phyloP scores from a whole-genome alignment of 2,329 filamentous ascomycete genomes.

The Colletotrichum sp. region DNA sequence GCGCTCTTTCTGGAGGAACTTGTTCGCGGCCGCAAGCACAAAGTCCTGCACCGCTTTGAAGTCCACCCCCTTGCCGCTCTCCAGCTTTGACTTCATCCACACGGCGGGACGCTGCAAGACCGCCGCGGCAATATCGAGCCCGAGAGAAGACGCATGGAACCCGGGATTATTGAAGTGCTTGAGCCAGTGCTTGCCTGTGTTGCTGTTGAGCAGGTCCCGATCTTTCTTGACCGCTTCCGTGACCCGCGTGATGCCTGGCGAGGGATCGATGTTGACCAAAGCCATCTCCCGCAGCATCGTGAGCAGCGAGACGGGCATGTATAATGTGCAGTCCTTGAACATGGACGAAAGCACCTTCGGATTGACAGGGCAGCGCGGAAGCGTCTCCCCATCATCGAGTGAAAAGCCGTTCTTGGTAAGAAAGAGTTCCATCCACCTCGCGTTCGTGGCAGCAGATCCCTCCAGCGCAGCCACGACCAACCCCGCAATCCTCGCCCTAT shows the following conservation, averaged over 20 bases:
- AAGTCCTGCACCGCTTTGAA: background rate
- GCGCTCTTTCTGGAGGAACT: background rate
- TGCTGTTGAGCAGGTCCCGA: slow-evolving; percentile 27
- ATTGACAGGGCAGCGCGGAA: slow-evolving; percentile 29
- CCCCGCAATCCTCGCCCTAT: slow-evolving; percentile 20
- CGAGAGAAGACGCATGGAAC: background rate
- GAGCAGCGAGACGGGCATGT: slow-evolving; percentile 24
- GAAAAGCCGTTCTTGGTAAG: slow-evolving; percentile 31
- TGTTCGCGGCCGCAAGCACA: background rate
- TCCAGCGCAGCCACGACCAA: slow-evolving; percentile 29
- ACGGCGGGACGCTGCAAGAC: background rate
- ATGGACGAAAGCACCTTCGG: slow-evolving; percentile 9
- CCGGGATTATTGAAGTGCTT: slow-evolving; percentile 22
- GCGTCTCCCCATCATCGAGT: slow-evolving; percentile 18
- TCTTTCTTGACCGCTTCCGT: slow-evolving; percentile 27
- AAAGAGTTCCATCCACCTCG: slow-evolving; percentile 36
- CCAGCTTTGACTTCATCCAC: background rate
- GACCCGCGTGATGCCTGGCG: slow-evolving; percentile 24
- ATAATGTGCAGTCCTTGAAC: slow-evolving; percentile 13
- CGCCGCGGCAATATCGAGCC: background rate
- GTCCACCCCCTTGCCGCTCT: background rate
- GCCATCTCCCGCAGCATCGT: slow-evolving; percentile 20
- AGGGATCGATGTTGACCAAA: slow-evolving; percentile 27
- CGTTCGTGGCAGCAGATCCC: slow-evolving; percentile 31
- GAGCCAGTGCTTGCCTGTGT: slow-evolving; percentile 35